Evolutionary conservation across 2,329 filamentous ascomycete genomes (phyloP).

Genomic region (Calonectria pauciramosa): DNA sequence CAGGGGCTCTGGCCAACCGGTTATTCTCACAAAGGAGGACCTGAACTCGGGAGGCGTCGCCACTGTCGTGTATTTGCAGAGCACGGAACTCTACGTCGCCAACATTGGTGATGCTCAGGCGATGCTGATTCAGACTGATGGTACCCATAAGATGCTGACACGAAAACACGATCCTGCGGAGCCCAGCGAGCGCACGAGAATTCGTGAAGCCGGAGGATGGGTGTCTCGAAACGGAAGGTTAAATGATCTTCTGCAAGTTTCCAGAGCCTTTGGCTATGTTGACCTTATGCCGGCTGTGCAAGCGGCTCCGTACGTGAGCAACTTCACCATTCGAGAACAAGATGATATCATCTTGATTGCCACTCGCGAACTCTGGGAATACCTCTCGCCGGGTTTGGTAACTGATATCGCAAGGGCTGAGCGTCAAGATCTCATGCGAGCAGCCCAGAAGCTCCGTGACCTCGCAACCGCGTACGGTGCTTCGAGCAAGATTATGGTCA

Average conservation of each 20-base stretch:
- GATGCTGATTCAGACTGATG: slow-evolving; percentile 93
- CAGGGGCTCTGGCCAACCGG: slow-evolving; percentile 78
- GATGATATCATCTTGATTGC: slow-evolving; percentile 96
- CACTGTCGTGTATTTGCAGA: slow-evolving; percentile 90
- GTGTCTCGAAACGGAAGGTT: slow-evolving; percentile 95
- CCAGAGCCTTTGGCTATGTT: slow-evolving; percentile 94
- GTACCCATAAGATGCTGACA: slow-evolving; percentile 85
- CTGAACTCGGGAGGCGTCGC: slow-evolving; percentile 91
- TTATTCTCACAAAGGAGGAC: slow-evolving; percentile 89
- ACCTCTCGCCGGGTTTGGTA: slow-evolving; percentile 88
- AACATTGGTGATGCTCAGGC: slow-evolving; percentile 97
- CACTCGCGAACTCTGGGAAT: slow-evolving; percentile 95
- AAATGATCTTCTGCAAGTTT: slow-evolving; percentile 92
- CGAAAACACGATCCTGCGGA: slow-evolving; percentile 95
- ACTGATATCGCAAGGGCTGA: slow-evolving; percentile 93
- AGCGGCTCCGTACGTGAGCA: slow-evolving; percentile 86
- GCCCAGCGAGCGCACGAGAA: slow-evolving; percentile 84
- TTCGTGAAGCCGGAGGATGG: slow-evolving; percentile 94
- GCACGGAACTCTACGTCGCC: slow-evolving; percentile 91
- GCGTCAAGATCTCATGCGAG: slow-evolving; percentile 91
- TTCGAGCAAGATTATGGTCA: slow-evolving; percentile 97
- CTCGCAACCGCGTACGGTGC: slow-evolving; percentile 96
- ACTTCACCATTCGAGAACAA: slow-evolving; percentile 84
- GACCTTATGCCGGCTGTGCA: slow-evolving; percentile 94
- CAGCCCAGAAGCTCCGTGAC: slow-evolving; percentile 93